Evolutionary conservation across 495 filamentous ascomycete species (phyloP).

Genomic region (Penicillium coprophilum): DNA sequence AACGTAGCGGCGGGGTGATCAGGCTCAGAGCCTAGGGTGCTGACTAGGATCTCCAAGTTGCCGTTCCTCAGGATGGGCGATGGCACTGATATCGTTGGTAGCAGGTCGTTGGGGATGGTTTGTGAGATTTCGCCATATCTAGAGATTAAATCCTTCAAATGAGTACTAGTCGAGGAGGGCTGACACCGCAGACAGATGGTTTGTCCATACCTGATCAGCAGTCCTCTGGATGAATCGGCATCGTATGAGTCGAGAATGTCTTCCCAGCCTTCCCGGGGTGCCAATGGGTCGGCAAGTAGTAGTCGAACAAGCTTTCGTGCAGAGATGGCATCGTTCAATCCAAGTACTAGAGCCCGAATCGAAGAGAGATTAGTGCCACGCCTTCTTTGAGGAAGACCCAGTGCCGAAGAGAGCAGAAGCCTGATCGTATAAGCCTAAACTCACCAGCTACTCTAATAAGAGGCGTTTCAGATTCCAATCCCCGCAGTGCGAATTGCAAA

Average conservation of each 20-base stretch:
- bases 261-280: constrained; percentile 67
- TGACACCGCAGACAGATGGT: neutral
- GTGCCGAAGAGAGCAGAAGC: neutral
- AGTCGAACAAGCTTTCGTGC: constrained; percentile 65
- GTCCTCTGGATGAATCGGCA: constrained; percentile 44
- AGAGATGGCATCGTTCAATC: constrained; percentile 44
- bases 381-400: neutral
- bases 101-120: constrained; percentile 44
- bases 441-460: constrained; percentile 71
- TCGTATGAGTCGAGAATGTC: constrained; percentile 54
- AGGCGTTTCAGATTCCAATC: constrained; percentile 62
- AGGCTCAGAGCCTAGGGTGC: constrained; percentile 47
- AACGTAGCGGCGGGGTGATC: constrained; percentile 50
- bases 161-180: neutral
- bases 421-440: constrained; percentile 15
- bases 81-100: constrained; percentile 61
- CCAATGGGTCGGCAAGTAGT: constrained; percentile 77
- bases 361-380: constrained; percentile 4
- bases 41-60: constrained; percentile 78
- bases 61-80: constrained; percentile 65
- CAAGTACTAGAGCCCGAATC: constrained; percentile 44
- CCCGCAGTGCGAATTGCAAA: constrained; percentile 75
- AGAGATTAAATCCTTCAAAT: neutral
- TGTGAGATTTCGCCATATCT: constrained; percentile 56
- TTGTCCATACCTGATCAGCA: constrained; percentile 56